These are phyloP conservation scores for Dothideomycetes sp. DNA, from an alignment of 2,329 filamentous ascomycete genomes.

Conservation along the genomic window DNA sequence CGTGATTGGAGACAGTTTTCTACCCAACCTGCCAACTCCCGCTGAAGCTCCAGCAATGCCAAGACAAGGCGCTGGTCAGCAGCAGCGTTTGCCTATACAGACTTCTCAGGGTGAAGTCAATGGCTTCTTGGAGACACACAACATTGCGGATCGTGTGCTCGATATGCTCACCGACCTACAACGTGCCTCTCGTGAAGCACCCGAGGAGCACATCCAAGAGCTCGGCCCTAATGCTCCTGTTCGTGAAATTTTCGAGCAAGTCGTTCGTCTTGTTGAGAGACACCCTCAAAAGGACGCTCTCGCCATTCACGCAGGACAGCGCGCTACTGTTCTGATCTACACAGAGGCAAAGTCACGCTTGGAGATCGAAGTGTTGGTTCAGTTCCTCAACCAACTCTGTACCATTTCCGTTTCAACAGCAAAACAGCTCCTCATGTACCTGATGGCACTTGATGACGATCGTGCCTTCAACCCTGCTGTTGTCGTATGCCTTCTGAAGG, in stretches of 20 bases:
- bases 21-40: slow-evolving; percentile 52
- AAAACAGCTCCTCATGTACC: slow-evolving; percentile 40
- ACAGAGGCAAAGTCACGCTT: slow-evolving; percentile 42
- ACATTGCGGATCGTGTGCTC: slow-evolving; percentile 41
- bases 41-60: slow-evolving; percentile 52
- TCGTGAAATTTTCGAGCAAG: slow-evolving; percentile 47
- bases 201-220: slow-evolving; percentile 48
- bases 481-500: slow-evolving; percentile 48
- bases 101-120: slow-evolving; percentile 39
- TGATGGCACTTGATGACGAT: slow-evolving; percentile 43
- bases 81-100: slow-evolving; percentile 26
- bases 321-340: slow-evolving; percentile 35
- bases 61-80: slow-evolving; percentile 43
- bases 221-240: slow-evolving; percentile 43
- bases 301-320: slow-evolving; percentile 44
- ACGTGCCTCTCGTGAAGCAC: slow-evolving; percentile 42
- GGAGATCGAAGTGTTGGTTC: slow-evolving; percentile 53
- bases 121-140: slow-evolving; percentile 47
- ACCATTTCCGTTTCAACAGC: slow-evolving; percentile 47
- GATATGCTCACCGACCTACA: slow-evolving; percentile 46
- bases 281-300: slow-evolving; percentile 46
- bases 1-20: slow-evolving; percentile 47
- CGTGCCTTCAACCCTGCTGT: slow-evolving; percentile 52
- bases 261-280: slow-evolving; percentile 41
- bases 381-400: slow-evolving; percentile 51